phyloP scores from a whole-genome alignment of 352 stramenopile genomes.

The Lagenidium sp. region DNA sequence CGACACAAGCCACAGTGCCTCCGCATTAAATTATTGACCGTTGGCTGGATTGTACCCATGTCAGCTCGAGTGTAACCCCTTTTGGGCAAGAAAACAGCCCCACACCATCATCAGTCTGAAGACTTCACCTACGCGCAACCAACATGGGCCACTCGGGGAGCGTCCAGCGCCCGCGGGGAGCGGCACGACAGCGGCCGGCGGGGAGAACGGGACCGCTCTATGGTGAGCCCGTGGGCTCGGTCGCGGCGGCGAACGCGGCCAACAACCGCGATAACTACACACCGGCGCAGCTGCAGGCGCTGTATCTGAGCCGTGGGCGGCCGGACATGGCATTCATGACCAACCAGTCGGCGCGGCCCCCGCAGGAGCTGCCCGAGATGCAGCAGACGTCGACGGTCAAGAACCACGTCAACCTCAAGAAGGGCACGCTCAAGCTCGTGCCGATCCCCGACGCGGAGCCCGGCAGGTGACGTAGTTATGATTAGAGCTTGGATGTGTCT shows the following conservation, averaged over 20 bases:
- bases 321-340: conserved; percentile 84
- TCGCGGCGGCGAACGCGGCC: conserved; percentile 17
- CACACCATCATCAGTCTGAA: too few relatives aligned
- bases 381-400: conserved; percentile 78
- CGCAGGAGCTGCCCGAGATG: conserved; percentile 61
- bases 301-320: conserved; percentile 69
- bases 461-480: conserved; percentile 2
- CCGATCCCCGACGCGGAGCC: conserved; percentile 12
- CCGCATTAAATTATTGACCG: too few relatives aligned
- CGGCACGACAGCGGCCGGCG: conserved; percentile 14
- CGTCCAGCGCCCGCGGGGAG: conserved; percentile 31
- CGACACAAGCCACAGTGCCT: too few relatives aligned
- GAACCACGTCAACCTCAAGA: conserved; percentile 84
- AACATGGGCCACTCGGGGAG: conserved; percentile 69
- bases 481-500: not conserved
- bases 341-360: conserved; percentile 33
- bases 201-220: conserved; percentile 37
- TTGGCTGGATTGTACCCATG: too few relatives aligned
- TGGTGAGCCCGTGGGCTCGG: conserved; percentile 39
- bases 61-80: too few relatives aligned
- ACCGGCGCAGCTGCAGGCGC: conserved; percentile 68
- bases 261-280: conserved; percentile 50
- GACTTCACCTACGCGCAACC: not conserved
- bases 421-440: conserved; percentile 53
- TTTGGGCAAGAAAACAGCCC: too few relatives aligned